A percentile compares a stretch with the other conserved stretches of the same genome.
phyloP scores from a whole-genome alignment of 768 basidiomycete genomes.

The Phylloporus rhodoxanthus region DNA sequence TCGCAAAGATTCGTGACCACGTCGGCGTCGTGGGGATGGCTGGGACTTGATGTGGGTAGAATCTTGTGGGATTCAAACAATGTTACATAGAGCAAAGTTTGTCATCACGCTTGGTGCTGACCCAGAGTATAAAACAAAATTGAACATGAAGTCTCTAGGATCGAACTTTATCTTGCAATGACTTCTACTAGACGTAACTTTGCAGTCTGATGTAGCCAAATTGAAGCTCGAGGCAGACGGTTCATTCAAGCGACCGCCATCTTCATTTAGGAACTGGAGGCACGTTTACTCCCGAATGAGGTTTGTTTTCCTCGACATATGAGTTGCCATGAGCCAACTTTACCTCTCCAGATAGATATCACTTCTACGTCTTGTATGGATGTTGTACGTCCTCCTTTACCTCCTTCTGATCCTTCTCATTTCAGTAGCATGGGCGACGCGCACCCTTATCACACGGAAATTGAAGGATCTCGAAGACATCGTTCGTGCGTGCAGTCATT shows the following conservation, averaged over 20 bases:
- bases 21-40: constrained; percentile 89
- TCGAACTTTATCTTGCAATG: too few relatives aligned
- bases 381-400: constrained; percentile 57
- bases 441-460: constrained; percentile 82
- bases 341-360: constrained; percentile 64
- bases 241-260: constrained; percentile 52
- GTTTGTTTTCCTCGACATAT: constrained; percentile 33
- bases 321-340: background rate
- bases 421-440: constrained; percentile 80
- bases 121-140: background rate
- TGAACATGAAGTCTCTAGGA: too few relatives aligned
- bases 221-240: constrained; percentile 55
- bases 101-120: constrained; percentile 2
- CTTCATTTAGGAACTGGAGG: constrained; percentile 54
- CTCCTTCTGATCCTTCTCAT: background rate
- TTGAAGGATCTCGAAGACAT: constrained; percentile 87
- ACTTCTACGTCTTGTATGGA: constrained; percentile 81
- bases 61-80: background rate
- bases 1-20: constrained; percentile 86
- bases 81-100: constrained; percentile 1
- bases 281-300: constrained; percentile 70
- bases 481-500: constrained; percentile 50
- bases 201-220: constrained; percentile 49
- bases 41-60: constrained; percentile 39
- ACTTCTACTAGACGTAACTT: constrained; percentile 25